A percentile compares a stretch with the other conserved stretches of the same genome.
These are phyloP conservation scores for Colletotrichum caudatum DNA, from an alignment of 2,329 filamentous ascomycete species.

Conservation along the genomic window DNA sequence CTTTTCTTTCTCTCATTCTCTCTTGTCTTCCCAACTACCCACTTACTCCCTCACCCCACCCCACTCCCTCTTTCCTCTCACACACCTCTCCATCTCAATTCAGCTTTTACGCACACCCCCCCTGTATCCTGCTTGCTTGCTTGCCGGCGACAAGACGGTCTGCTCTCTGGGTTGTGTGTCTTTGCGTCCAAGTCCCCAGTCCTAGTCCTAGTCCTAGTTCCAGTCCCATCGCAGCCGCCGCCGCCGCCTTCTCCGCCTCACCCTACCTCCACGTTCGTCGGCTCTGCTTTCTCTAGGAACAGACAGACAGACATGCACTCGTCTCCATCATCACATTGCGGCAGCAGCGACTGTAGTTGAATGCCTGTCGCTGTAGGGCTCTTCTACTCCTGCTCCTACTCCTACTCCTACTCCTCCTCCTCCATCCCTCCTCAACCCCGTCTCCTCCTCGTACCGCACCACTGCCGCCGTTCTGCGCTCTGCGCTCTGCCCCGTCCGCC, in stretches of 20 bases:
- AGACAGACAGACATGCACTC: slow-evolving; percentile 9
- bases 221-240: slow-evolving; percentile 27
- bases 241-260: slow-evolving; percentile 17
- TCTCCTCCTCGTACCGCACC: neutral
- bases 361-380: slow-evolving; percentile 11
- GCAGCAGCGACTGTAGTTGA: slow-evolving; percentile 19
- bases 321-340: slow-evolving; percentile 22
- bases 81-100: slow-evolving; percentile 17
- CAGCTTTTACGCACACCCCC: slow-evolving; percentile 4
- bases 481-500: slow-evolving; percentile 32
- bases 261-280: slow-evolving; percentile 24
- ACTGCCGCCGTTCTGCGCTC: slow-evolving; percentile 2
- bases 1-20: slow-evolving; percentile 5
- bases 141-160: slow-evolving; percentile 30
- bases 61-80: slow-evolving; percentile 21
- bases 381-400: slow-evolving; percentile 7
- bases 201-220: slow-evolving; percentile 2
- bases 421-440: slow-evolving; percentile 1
- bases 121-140: neutral
- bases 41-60: neutral
- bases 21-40: slow-evolving; percentile 1
- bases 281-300: slow-evolving; percentile 27
- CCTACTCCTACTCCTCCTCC: slow-evolving; percentile 6
- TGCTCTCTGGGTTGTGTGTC: slow-evolving; percentile 36
- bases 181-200: slow-evolving; percentile 31